These are phyloP conservation scores for Trametes versicolor DNA, from an alignment of 1,284 basidiomycete genomes.

Conservation along the genomic window DNA sequence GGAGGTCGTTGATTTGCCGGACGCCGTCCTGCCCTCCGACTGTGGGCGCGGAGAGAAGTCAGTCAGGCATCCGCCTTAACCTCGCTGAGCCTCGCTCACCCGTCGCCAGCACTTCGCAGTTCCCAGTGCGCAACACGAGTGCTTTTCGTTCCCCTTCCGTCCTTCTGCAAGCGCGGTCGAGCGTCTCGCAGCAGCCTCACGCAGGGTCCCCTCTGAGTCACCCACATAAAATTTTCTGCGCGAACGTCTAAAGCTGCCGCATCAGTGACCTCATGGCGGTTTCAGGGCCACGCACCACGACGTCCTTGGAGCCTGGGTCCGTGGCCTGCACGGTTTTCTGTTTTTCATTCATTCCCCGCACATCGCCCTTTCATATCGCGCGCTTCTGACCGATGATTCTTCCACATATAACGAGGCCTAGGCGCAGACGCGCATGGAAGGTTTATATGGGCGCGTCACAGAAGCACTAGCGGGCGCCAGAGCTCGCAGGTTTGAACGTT, in stretches of 20 bases:
- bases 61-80: not conserved
- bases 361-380: not conserved
- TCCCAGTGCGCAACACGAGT: not conserved
- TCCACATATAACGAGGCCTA: not conserved
- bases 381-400: not conserved
- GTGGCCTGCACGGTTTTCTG: not conserved
- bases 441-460: conserved; percentile 11
- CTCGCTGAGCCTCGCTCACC: not conserved
- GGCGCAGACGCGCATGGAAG: not conserved
- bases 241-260: conserved; percentile 4
- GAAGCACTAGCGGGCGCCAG: conserved; percentile 9
- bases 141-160: not conserved
- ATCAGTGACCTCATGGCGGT: conserved; percentile 5
- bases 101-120: too few species aligned
- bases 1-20: not conserved
- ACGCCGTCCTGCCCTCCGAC: not conserved
- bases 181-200: not conserved
- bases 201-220: not conserved
- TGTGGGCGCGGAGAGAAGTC: not conserved
- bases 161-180: not conserved
- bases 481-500: not conserved
- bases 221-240: not conserved
- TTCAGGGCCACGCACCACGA: not conserved
- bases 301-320: not conserved
- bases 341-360: not conserved